Percentiles rank a stretch among this genome's conserved stretches.
Evolutionary conservation across 83 land plant species (phyloP).

Genomic region (Isoetes engelmannii): DNA sequence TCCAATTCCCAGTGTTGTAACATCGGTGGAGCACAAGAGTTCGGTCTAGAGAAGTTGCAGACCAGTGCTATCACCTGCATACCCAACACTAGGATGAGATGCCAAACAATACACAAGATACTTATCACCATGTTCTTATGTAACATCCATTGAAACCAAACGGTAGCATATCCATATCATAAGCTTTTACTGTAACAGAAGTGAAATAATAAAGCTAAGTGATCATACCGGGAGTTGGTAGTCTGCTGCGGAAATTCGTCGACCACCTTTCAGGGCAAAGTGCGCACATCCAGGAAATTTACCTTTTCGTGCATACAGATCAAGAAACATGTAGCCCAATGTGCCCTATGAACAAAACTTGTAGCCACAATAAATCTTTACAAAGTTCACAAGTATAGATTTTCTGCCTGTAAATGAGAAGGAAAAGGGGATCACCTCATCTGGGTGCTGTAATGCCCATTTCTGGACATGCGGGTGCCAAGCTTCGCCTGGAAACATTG

Average conservation of each 20-base stretch:
- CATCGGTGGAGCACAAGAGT: constrained; percentile 31
- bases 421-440: constrained; percentile 49
- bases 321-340: constrained; percentile 83
- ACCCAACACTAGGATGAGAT: no score
- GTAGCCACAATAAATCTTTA: neutral
- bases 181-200: no score
- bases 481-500: constrained; percentile 75
- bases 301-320: constrained; percentile 66
- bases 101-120: no score
- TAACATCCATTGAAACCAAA: no score
- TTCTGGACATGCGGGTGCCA: constrained; percentile 94
- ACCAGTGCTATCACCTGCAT: constrained; percentile 85
- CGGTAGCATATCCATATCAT: no score
- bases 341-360: constrained; percentile 52
- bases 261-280: constrained; percentile 89
- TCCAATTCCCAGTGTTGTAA: constrained; percentile 86
- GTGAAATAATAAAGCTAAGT: neutral
- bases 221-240: constrained; percentile 90
- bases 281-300: constrained; percentile 94
- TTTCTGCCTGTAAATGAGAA: neutral
- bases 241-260: constrained; percentile 56
- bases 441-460: constrained; percentile 66
- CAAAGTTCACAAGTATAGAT: neutral
- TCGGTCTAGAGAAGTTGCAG: constrained; percentile 68
- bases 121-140: no score